Evolutionary conservation across 2,329 filamentous ascomycete genomes (phyloP).

Genomic region (Parascedosporium putredinis): DNA sequence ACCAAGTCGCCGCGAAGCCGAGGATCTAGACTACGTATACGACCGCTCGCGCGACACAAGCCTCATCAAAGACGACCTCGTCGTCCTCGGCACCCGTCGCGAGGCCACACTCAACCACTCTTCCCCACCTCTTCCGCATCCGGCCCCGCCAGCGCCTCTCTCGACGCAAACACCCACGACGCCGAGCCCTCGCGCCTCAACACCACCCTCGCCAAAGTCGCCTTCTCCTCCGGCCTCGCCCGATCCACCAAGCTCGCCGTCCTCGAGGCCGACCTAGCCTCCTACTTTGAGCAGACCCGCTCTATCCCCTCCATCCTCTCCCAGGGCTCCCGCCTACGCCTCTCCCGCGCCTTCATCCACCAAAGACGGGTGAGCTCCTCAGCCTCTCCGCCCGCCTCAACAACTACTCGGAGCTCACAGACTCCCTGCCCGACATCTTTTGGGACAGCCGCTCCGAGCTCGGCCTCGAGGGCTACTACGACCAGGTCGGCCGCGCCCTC

Average conservation of each 20-base stretch:
- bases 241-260: slow-evolving; percentile 89
- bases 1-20: slow-evolving; percentile 61
- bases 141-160: too few species aligned
- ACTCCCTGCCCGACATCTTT: slow-evolving; percentile 89
- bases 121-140: slow-evolving; percentile 15
- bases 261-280: slow-evolving; percentile 69
- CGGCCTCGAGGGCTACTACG: slow-evolving; percentile 87
- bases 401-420: slow-evolving; percentile 91
- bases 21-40: slow-evolving; percentile 79
- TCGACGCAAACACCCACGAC: too few species aligned
- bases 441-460: slow-evolving; percentile 89
- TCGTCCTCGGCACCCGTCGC: slow-evolving; percentile 71
- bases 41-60: slow-evolving; percentile 65
- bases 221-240: slow-evolving; percentile 89
- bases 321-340: slow-evolving; percentile 36
- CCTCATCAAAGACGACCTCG: slow-evolving; percentile 74
- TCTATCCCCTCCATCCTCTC: slow-evolving; percentile 72
- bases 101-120: slow-evolving; percentile 12
- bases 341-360: slow-evolving; percentile 65
- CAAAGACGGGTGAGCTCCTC: slow-evolving; percentile 90
- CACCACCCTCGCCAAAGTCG: slow-evolving; percentile 79
- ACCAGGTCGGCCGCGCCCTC: slow-evolving; percentile 79
- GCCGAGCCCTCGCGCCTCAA: slow-evolving; percentile 32
- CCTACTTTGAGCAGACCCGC: slow-evolving; percentile 80
- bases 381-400: slow-evolving; percentile 87